These are phyloP conservation scores for Phytopythium boreale DNA, from an alignment of 352 stramenopile genomes.

Conservation along the genomic window DNA sequence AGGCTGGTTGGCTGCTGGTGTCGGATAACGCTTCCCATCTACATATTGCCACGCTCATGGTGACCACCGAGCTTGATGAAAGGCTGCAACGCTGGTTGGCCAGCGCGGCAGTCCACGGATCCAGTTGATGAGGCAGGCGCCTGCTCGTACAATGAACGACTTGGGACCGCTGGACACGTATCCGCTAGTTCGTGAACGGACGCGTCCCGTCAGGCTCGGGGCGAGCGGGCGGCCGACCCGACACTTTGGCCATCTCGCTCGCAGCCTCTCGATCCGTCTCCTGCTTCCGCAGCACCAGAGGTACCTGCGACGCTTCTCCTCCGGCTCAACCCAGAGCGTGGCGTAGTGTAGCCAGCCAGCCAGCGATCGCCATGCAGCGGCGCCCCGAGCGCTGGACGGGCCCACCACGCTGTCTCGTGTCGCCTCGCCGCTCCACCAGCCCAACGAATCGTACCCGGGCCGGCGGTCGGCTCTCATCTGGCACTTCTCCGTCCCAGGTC, in stretches of 20 bases:
- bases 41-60: too few relatives aligned
- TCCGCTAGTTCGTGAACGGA: neutral
- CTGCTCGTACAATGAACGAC: too few relatives aligned
- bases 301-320: neutral
- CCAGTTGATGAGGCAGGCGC: too few relatives aligned
- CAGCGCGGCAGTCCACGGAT: too few relatives aligned
- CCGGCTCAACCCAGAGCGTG: neutral
- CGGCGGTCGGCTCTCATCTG: neutral
- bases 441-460: neutral
- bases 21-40: too few relatives aligned
- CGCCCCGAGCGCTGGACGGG: conserved; percentile 1
- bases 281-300: too few relatives aligned
- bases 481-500: neutral
- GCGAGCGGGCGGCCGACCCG: neutral
- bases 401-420: conserved; percentile 4
- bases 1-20: too few relatives aligned
- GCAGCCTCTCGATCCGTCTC: too few relatives aligned
- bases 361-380: neutral
- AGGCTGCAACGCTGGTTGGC: too few relatives aligned
- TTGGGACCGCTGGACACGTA: too few relatives aligned
- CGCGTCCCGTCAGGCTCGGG: neutral
- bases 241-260: neutral
- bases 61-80: too few relatives aligned
- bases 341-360: neutral
- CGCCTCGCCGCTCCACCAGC: neutral